Percentiles rank a stretch among this genome's conserved stretches.
phyloP scores from a whole-genome alignment of 371 early-diverging fungal genomes.

The Mortierella sp. region DNA sequence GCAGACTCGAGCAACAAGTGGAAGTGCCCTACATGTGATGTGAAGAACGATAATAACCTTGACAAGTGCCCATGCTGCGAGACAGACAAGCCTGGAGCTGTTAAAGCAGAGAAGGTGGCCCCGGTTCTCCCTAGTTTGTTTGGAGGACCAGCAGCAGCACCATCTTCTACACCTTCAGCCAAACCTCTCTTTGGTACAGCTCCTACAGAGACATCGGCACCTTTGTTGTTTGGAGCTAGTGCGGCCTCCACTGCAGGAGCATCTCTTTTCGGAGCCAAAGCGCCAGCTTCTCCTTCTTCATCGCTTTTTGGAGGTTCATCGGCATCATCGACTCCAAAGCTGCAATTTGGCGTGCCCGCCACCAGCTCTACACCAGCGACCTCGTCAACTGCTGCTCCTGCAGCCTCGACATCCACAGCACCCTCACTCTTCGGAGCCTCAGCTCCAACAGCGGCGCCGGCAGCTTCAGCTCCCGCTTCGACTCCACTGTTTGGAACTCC shows the following conservation, averaged over 20 bases:
- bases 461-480: not conserved
- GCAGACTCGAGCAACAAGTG: not conserved
- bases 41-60: not conserved
- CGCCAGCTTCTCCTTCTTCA: constrained; percentile 3
- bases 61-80: not conserved
- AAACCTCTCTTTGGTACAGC: not conserved
- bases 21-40: constrained; percentile 2
- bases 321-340: not conserved
- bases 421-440: constrained; percentile 12
- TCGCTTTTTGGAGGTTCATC: not conserved
- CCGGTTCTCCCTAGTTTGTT: not conserved
- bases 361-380: not conserved
- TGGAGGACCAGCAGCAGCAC: not conserved
- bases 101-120: not conserved
- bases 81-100: not conserved
- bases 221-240: constrained; percentile 11
- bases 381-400: not conserved
- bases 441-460: not conserved
- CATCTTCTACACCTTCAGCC: not conserved
- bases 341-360: not conserved
- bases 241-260: constrained; percentile 6
- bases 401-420: not conserved
- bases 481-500: not conserved
- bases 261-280: constrained; percentile 4
- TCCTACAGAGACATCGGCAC: not conserved